phyloP scores from a whole-genome alignment of 2,329 filamentous ascomycete species.

The Diplocarpon mali region DNA sequence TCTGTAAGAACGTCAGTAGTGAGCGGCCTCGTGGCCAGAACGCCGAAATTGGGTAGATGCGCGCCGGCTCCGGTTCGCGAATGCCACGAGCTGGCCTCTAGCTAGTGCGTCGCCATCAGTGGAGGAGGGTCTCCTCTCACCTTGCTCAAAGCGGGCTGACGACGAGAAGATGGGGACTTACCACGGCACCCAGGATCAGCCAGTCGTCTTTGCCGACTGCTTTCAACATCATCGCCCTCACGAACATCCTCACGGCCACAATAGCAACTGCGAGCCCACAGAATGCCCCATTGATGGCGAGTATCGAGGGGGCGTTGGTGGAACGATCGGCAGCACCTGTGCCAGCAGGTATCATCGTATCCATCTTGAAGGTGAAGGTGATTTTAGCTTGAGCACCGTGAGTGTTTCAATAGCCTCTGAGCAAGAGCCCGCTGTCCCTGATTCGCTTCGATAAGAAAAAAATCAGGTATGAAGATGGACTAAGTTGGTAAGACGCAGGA shows the following conservation, averaged over 20 bases:
- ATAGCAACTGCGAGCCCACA: constrained; percentile 28
- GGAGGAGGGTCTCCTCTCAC: no score
- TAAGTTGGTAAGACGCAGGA: no score
- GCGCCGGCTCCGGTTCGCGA: no score
- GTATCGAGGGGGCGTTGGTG: constrained; percentile 28
- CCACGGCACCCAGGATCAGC: constrained; percentile 32
- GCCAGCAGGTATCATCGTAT: neutral
- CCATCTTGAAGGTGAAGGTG: neutral
- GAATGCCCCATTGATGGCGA: constrained; percentile 31
- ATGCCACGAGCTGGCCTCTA: no score
- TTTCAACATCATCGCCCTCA: constrained; percentile 33
- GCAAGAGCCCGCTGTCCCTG: no score
- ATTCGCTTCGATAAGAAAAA: no score
- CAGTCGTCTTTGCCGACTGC: constrained; percentile 37
- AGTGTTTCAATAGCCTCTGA: no score
- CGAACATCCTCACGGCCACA: constrained; percentile 32
- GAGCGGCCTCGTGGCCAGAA: no score
- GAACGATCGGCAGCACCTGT: constrained; percentile 12
- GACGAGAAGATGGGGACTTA: constrained; percentile 20
- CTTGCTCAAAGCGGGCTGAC: neutral
- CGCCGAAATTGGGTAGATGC: no score
- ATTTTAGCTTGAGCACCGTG: neutral
- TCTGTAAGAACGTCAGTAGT: neutral
- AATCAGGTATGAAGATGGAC: no score
- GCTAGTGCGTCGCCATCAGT: no score